Evolutionary conservation across 2,329 filamentous ascomycete genomes (phyloP), one percentile per base, ranked within the genome.

Genomic region (Metarhizium rileyi): DNA sequence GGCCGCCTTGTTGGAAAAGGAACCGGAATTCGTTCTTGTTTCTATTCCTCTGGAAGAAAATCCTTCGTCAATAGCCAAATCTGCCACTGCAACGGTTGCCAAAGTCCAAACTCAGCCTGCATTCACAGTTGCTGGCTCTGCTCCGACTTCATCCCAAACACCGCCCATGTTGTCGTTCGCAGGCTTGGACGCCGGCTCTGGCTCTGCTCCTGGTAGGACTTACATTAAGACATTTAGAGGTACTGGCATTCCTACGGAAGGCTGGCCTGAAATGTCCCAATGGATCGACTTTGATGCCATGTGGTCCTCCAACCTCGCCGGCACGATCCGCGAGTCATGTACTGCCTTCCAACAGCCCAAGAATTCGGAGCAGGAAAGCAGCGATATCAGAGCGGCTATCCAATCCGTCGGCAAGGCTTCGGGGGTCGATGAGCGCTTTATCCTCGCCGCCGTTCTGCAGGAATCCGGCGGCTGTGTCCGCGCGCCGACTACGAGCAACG

Each of bases 381-480:
- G 7, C 14, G 48, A 48, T 48, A 61, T 71, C 49, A 61, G 59
- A 43, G 49, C 55, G 28, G 58, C 60, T 45, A 70, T 72, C 51
- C 50, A 62, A 45, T 44, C 54, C 8, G 61, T 68, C 12, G 58
- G 66, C 6, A 42, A 47, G 10, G 42, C 50, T 8, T 54, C 58
- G 0, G 53, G 56, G 18, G 56, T 73, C 26, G 69, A 72, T 52
- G 51, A 59, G 38, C 67, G 70, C 46, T 69, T 70, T 51, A 69
- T 73, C 55, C 59, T 73, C n/a, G 65, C 68, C 22, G 59, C 72
- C 51, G 54, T 73, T 36, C 63, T 73, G 61, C 70, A 73, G 54
- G 70, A 73, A 54, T 68, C 64, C 54, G 64, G 63, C 50, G 70
- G 70, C 48, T 72, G 70, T 57, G 69, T 72, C 25, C 68, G 70